Conservation (phyloP, 805 yeast genomes). For the Metschnikowia chrysomelidarum region DNA sequence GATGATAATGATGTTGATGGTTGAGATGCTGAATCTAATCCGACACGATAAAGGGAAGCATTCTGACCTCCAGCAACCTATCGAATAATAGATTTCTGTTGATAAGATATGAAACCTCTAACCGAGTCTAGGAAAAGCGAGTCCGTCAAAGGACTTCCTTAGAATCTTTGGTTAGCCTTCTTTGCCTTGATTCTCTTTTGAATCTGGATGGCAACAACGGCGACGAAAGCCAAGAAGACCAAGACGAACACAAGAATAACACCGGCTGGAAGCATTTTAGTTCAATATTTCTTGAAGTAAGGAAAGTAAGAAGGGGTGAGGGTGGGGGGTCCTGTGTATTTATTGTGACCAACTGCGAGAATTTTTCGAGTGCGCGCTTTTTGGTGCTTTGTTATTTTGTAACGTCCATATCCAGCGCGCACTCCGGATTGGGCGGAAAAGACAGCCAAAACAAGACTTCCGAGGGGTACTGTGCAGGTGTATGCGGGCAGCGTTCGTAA, state of each 20-base stretch:
- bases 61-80: no score
- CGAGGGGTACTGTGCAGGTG: conserved; percentile 8
- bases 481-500: neutral
- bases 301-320: conserved; percentile 4
- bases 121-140: neutral
- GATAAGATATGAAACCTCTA: neutral
- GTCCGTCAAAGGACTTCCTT: conserved; percentile 4
- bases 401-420: conserved; percentile 5
- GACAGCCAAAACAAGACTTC: conserved; percentile 11
- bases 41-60: no score
- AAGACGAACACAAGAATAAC: conserved; percentile 67
- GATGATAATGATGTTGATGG: conserved; percentile 16
- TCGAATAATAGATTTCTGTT: no score
- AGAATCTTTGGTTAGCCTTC: conserved; percentile 33
- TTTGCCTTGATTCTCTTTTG: conserved; percentile 42
- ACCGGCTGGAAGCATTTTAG: conserved; percentile 66
- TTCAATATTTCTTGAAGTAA: conserved; percentile 7
- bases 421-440: conserved; percentile 10
- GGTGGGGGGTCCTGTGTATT: conserved; percentile 8
- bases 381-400: conserved; percentile 8
- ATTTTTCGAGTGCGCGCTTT: conserved; percentile 15
- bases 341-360: conserved; percentile 9
- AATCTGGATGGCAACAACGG: conserved; percentile 35
- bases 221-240: conserved; percentile 46
- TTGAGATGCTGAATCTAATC: no score